phyloP scores from a whole-genome alignment of 495 filamentous ascomycete genomes.

The Chlorociboria aeruginascens region DNA sequence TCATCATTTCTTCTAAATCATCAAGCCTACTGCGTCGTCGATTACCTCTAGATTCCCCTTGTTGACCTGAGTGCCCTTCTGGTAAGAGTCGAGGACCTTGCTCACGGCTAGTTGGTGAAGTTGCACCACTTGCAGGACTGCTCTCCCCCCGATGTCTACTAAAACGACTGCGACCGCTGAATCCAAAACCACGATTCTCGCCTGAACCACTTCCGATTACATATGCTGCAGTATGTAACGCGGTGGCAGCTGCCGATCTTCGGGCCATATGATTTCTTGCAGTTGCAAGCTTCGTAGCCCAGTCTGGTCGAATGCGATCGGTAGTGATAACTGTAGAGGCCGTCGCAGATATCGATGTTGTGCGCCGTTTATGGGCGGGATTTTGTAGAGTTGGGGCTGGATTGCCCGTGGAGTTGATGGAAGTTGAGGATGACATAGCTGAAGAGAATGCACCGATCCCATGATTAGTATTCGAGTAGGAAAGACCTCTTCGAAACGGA shows the following conservation, averaged over 20 bases:
- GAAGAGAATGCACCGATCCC: constrained; percentile 37
- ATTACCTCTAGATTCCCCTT: constrained; percentile 11
- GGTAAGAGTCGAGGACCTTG: constrained; percentile 5
- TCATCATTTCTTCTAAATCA: constrained; percentile 95
- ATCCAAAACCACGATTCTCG: constrained; percentile 28
- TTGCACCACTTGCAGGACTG: constrained; percentile 17
- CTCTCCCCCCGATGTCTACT: constrained; percentile 16
- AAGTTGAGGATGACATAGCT: constrained; percentile 54
- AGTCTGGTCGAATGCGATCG: constrained; percentile 85
- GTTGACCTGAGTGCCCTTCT: constrained; percentile 1
- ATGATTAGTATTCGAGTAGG: constrained; percentile 42
- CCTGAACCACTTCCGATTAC: constrained; percentile 52
- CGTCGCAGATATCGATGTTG: constrained; percentile 71
- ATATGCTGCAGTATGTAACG: constrained; percentile 89
- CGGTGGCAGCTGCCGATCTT: constrained; percentile 85
- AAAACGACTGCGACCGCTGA: constrained; percentile 17
- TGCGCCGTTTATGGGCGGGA: constrained; percentile 40
- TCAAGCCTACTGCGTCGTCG: constrained; percentile 60
- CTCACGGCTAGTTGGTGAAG: constrained; percentile 16
- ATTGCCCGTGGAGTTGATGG: constrained; percentile 31
- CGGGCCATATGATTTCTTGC: constrained; percentile 75
- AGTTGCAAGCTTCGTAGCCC: constrained; percentile 78
- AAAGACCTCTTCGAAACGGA: constrained; percentile 73
- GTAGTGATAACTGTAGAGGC: constrained; percentile 80
- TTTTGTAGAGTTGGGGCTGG: constrained; percentile 11